Evolutionary conservation across 2,329 filamentous ascomycete species (phyloP).

Genomic region (Colletotrichum sidae): DNA sequence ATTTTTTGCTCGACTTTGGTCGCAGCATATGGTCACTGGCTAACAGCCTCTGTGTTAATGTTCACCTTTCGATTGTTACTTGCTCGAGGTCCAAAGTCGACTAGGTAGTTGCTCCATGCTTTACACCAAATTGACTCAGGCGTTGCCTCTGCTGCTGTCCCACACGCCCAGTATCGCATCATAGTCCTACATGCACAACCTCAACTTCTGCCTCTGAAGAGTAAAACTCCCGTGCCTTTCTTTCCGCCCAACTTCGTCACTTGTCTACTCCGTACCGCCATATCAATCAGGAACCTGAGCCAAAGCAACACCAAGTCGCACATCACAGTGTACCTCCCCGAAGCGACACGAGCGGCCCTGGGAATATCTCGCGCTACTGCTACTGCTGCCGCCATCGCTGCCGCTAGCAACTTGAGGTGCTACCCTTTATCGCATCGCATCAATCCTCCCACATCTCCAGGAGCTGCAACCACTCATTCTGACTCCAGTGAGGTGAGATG

Average conservation of each 20-base stretch:
- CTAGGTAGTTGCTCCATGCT: not conserved
- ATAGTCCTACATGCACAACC: not conserved
- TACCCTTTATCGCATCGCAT: slow-evolving; percentile 36
- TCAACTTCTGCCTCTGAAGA: too few species aligned
- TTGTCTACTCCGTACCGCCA: not conserved
- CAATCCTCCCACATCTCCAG: not conserved
- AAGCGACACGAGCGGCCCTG: too few species aligned
- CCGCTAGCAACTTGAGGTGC: slow-evolving; percentile 22
- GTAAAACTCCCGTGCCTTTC: too few species aligned
- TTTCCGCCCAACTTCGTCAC: too few species aligned
- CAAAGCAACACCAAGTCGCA: too few species aligned
- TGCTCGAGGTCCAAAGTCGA: not conserved
- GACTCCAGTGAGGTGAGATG: too few species aligned
- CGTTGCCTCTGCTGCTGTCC: slow-evolving; percentile 17
- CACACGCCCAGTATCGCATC: slow-evolving; percentile 15
- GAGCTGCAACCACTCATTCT: too few species aligned
- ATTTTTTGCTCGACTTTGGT: not conserved
- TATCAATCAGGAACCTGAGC: not conserved
- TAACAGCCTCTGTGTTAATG: too few species aligned
- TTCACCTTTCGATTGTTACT: too few species aligned
- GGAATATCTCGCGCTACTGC: too few species aligned
- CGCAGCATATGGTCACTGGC: slow-evolving; percentile 14
- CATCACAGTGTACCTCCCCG: too few species aligned
- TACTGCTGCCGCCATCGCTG: slow-evolving; percentile 15
- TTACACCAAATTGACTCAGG: not conserved